Percentiles rank a stretch among this genome's conserved stretches.
Conservation (phyloP, 108 stramenopile species). For the Hondaea fermentalgiana region DNA sequence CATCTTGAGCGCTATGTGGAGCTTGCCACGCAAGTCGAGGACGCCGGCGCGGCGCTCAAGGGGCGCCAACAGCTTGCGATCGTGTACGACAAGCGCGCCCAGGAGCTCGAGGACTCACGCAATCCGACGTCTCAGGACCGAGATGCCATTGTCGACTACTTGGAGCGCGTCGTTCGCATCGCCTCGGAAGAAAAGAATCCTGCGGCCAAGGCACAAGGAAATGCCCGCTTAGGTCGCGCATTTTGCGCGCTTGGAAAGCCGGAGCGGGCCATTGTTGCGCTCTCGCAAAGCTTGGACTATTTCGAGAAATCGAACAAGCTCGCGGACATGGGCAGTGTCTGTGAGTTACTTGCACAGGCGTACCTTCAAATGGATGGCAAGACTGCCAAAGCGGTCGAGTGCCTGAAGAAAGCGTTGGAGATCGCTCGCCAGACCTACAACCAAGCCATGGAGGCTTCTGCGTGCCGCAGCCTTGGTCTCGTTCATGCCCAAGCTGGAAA, state of each 20-base stretch:
- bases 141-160: conserved; percentile 31
- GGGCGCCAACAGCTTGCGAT: conserved; percentile 37
- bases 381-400: conserved; percentile 31
- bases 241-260: conserved; percentile 16
- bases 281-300: conserved; percentile 31
- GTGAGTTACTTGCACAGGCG: conserved; percentile 42
- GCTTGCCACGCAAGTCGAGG: conserved; percentile 30
- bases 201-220: conserved; percentile 30
- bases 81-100: conserved; percentile 38
- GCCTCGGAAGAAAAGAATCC: conserved; percentile 34
- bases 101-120: conserved; percentile 28
- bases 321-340: conserved; percentile 37
- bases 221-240: conserved; percentile 36
- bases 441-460: conserved; percentile 35
- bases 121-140: neutral
- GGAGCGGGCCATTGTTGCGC: conserved; percentile 26
- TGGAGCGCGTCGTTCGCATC: conserved; percentile 26
- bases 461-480: conserved; percentile 41
- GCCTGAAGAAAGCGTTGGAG: conserved; percentile 31
- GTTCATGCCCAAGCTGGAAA: conserved; percentile 19
- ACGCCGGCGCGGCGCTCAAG: conserved; percentile 17
- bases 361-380: conserved; percentile 34
- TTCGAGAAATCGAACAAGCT: conserved; percentile 33
- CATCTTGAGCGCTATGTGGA: conserved; percentile 46
- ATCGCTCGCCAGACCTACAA: conserved; percentile 36